Evolutionary conservation across 148 eudicot species (phyloP).

Genomic region (Pharnaceum exiguum): DNA sequence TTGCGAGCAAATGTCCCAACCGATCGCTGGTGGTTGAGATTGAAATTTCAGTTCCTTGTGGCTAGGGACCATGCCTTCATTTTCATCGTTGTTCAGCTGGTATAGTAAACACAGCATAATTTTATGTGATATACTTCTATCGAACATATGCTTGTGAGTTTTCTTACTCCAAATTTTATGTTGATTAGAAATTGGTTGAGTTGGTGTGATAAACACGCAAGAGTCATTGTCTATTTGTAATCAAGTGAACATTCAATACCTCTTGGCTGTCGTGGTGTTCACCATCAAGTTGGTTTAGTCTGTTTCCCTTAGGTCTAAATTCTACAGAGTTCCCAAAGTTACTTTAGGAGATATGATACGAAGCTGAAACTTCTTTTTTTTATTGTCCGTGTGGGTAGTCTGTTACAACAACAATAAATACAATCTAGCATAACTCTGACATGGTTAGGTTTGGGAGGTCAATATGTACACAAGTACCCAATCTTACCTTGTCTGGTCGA

Average conservation of each 20-base stretch:
- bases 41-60: conserved; percentile 93
- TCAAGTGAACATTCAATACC: no score
- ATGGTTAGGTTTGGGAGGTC: no score
- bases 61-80: conserved; percentile 94
- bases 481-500: no score
- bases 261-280: neutral
- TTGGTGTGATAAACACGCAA: neutral
- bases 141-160: neutral
- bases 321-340: neutral
- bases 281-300: neutral
- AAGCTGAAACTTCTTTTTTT: neutral
- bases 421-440: no score
- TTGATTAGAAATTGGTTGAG: neutral
- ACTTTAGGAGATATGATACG: neutral
- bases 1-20: conserved; percentile 92
- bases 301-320: neutral
- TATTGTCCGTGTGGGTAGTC: no score
- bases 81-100: conserved; percentile 92
- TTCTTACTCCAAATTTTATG: neutral
- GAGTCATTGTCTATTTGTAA: no score
- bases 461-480: no score
- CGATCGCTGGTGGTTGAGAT: conserved; percentile 98
- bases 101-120: conserved; percentile 20
- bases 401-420: no score
- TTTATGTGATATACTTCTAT: neutral